Evolutionary conservation across 768 basidiomycete species (phyloP), one percentile per base, ranked within the genome.

Genomic region (Leccinum broughii): DNA sequence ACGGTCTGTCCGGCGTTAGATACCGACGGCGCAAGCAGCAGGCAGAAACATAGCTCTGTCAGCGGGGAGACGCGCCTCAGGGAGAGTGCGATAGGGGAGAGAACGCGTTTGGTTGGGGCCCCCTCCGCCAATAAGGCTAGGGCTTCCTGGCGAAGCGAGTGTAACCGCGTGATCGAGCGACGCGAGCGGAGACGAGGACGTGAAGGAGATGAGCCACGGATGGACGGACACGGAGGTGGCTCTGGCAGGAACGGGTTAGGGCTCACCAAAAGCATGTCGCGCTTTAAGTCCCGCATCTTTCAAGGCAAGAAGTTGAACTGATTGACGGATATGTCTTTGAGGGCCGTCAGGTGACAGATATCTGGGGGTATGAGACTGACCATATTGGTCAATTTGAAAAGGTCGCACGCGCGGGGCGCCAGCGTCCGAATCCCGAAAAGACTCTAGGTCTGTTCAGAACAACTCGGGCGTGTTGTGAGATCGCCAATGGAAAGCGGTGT

Each of bases 191-290:
- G n/a, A n/a, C 15, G 37, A 6, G 15, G 37, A 39, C 8, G 37
- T 39, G 15, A 17, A 39, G 37, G 14, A 34, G 41, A 81, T 10
- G 32, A 32, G 32, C 32, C 32, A 10, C 32, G 10, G 32, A 32
- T 32, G 32, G 9, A 32, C 32, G 32, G 32, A 32, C 32, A 32
- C 32, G 32, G 32, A 32, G 32, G 10, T 32, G 76, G 77, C 13
- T 71, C 72, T 5, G 52, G 55, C 4, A 83, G 61, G 72, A 89
- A 91, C 0, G 82, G 88, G 63, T 92, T 92, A 0, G 84, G 85
- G 41, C 82, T 70, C 3, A 90, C 67, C 20, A 68, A 63, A 4
- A 90, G 73, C 82, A 89, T 84, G 32, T 73, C 68, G 17, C 80
- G 70, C 28, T 68, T 32, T 32, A 32, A 32, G 10, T 32, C 32